Percentiles rank a stretch among this genome's conserved stretches.
Conservation (phyloP, 1,284 basidiomycete genomes). For the Apiotrichum akiyoshidainum region DNA sequence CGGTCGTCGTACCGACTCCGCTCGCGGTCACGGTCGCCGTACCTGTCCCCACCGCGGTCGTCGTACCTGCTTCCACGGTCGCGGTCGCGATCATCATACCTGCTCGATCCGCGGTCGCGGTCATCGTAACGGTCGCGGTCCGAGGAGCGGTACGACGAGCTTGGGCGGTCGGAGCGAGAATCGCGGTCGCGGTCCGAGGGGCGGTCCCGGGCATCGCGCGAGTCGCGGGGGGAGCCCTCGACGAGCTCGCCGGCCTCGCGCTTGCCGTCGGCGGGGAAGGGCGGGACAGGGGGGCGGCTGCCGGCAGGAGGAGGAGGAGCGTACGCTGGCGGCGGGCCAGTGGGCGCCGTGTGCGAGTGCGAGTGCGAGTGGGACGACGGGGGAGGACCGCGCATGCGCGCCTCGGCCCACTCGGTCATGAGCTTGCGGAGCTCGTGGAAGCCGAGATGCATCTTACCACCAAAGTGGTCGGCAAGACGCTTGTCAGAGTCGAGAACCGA, state of each 20-base stretch:
- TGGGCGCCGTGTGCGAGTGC: constrained; percentile 36
- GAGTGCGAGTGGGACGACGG: constrained; percentile 6
- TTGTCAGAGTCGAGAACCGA: constrained; percentile 97
- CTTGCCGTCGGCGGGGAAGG: constrained; percentile 22
- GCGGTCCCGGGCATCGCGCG: constrained; percentile 48
- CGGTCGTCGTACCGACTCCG: constrained; percentile 26
- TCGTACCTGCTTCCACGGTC: constrained; percentile 15
- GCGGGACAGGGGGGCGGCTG: constrained; percentile 21
- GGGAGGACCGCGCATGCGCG: constrained; percentile 67
- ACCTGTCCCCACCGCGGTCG: constrained; percentile 10
- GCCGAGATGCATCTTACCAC: constrained; percentile 99
- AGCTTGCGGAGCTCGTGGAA: constrained; percentile 97
- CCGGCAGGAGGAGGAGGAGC: constrained; percentile 18
- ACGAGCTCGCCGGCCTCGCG: constrained; percentile 49
- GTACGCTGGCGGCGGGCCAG: constrained; percentile 14
- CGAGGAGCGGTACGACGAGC: constrained; percentile 53
- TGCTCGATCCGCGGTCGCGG: constrained; percentile 11
- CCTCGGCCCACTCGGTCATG: constrained; percentile 80
- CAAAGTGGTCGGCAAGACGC: constrained; percentile 98
- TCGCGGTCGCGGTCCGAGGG: constrained; percentile 16
- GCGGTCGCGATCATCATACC: constrained; percentile 20
- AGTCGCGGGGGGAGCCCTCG: constrained; percentile 35
- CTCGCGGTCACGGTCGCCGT: constrained; percentile 9
- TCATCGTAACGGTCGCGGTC: constrained; percentile 14
- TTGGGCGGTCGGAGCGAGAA: constrained; percentile 9